Evolutionary conservation across 352 stramenopile species (phyloP), one percentile per base, ranked within the genome.

Genomic region (Globisporangium ultimum): DNA sequence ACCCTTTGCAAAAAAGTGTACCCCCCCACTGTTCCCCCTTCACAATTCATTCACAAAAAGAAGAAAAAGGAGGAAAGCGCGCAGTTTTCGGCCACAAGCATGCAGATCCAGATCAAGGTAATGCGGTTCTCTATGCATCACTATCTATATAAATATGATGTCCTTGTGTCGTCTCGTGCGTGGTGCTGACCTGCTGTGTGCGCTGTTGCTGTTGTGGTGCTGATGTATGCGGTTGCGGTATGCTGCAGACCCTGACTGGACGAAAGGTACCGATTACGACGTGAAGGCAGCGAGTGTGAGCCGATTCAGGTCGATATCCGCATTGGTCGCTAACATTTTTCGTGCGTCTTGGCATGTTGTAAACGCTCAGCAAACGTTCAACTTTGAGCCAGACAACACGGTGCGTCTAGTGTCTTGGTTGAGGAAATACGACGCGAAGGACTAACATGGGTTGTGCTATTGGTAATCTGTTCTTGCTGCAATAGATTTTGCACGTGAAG

Each of bases 401-500:
- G 83, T 93, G 58, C 34, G 22, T 28, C 2, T 54, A 28, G 21
- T 45, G 17, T 48, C 14, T 17, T 40, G 4, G 20, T 14, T 18
- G 2, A 13, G 15, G 24, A 13, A n/a, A 28, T 18, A 28, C 22
- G 41, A 13, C 24, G 21, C 17, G 22, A 55, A 21, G 21, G 6
- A 43, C 34, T 41, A 41, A 62, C 38, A 38, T 46, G 6, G 34
- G 10, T 9, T 20, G 9, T 40, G 17, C 18, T 34, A 5, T 17
- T 14, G 4, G 7, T 54, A 18, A 36, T 28, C 24, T 2, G 24
- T 28, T 11, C 28, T 36, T 36, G 28, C 4, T 36, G 3, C 15
- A 50, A 17, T 51, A 98, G 82, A 97, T 99, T 54, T 70, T 98
- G 57, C 87, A 96, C 38, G 95, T 99, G 54, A 99, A 99, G 78